phyloP scores from a whole-genome alignment of 257 asterid genomes.

The Euphrasia confusa region DNA sequence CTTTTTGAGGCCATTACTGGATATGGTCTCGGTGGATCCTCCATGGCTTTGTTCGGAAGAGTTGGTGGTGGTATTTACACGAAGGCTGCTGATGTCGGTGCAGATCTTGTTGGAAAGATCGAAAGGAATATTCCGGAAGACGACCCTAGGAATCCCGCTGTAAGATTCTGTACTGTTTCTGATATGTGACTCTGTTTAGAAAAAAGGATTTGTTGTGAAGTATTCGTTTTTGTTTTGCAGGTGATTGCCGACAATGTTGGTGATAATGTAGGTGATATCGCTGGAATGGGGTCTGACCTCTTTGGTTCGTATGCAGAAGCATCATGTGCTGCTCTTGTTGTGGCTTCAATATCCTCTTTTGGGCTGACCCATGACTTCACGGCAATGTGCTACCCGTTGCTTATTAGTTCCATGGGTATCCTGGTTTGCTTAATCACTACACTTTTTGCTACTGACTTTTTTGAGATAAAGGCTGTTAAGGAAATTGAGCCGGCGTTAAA shows the following conservation, averaged over 20 bases:
- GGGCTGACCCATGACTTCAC: slow-evolving; percentile 69
- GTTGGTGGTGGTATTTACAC: slow-evolving; percentile 98
- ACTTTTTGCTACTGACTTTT: slow-evolving; percentile 64
- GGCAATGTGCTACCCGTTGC: slow-evolving; percentile 76
- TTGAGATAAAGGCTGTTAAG: slow-evolving; percentile 52
- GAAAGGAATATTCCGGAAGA: slow-evolving; percentile 64
- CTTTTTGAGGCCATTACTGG: slow-evolving; percentile 94
- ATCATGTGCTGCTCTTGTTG: slow-evolving; percentile 71
- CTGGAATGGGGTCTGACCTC: slow-evolving; percentile 81
- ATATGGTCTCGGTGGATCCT: slow-evolving; percentile 96
- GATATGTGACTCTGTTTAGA: slow-evolving; percentile 1
- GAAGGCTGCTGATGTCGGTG: slow-evolving; percentile 68
- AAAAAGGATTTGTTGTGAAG: slow-evolving; percentile 1
- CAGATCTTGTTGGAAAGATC: slow-evolving; percentile 61
- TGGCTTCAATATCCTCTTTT: slow-evolving; percentile 64
- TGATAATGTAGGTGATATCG: slow-evolving; percentile 95
- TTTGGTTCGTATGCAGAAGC: slow-evolving; percentile 67
- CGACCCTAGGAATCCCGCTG: slow-evolving; percentile 69
- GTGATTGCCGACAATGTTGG: slow-evolving; percentile 97
- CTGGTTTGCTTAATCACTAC: slow-evolving; percentile 81
- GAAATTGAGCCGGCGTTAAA: slow-evolving; percentile 71
- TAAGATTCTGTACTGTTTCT: slow-evolving; percentile 23
- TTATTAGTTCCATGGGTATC: slow-evolving; percentile 87
- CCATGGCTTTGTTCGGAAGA: slow-evolving; percentile 97
- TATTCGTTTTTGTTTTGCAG: slow-evolving; percentile 33